Percentiles rank a stretch among this genome's conserved stretches.
Conservation (phyloP, 352 stramenopile genomes). For the Thraustochytrium striatum region DNA sequence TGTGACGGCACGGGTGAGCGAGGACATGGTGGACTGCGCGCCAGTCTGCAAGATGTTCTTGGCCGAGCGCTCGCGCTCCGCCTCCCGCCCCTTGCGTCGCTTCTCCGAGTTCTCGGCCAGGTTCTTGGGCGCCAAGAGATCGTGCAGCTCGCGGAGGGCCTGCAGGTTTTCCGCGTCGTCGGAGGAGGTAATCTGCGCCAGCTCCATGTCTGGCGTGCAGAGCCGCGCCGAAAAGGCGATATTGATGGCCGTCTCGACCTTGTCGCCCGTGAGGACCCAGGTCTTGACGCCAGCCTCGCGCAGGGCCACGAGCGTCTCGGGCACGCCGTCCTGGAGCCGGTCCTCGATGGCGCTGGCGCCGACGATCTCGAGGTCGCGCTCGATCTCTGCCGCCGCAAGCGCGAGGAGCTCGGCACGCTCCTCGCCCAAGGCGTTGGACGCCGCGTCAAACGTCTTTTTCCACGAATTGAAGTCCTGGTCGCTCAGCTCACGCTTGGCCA, state of each 20-base stretch:
- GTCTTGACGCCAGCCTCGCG: slow-evolving; percentile 93
- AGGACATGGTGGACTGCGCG: too few species aligned
- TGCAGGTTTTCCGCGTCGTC: slow-evolving; percentile 7
- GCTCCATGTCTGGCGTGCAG: slow-evolving; percentile 62
- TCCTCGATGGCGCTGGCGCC: slow-evolving; percentile 95
- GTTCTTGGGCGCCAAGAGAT: slow-evolving; percentile 45
- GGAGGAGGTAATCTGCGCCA: slow-evolving; percentile 39
- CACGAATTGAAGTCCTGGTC: slow-evolving; percentile 64
- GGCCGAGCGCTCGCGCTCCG: too few species aligned
- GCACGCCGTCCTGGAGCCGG: slow-evolving; percentile 90
- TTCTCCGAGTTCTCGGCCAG: slow-evolving; percentile 31
- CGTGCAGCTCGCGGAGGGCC: neutral
- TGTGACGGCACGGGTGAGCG: too few species aligned
- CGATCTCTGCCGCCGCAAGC: slow-evolving; percentile 56
- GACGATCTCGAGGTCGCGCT: slow-evolving; percentile 76
- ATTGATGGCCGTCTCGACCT: slow-evolving; percentile 97
- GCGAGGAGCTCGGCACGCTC: neutral
- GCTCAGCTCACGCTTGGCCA: slow-evolving; percentile 62
- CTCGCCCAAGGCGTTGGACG: slow-evolving; percentile 50
- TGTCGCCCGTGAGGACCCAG: slow-evolving; percentile 98
- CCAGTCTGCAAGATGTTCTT: too few species aligned
- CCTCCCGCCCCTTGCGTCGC: slow-evolving; percentile 29
- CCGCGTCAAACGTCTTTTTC: slow-evolving; percentile 64
- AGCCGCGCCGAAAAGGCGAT: slow-evolving; percentile 94
- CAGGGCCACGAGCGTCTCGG: slow-evolving; percentile 87